Evolutionary conservation across 768 basidiomycete genomes (phyloP).

Genomic region (Rhodotorula kratochvilovae): DNA sequence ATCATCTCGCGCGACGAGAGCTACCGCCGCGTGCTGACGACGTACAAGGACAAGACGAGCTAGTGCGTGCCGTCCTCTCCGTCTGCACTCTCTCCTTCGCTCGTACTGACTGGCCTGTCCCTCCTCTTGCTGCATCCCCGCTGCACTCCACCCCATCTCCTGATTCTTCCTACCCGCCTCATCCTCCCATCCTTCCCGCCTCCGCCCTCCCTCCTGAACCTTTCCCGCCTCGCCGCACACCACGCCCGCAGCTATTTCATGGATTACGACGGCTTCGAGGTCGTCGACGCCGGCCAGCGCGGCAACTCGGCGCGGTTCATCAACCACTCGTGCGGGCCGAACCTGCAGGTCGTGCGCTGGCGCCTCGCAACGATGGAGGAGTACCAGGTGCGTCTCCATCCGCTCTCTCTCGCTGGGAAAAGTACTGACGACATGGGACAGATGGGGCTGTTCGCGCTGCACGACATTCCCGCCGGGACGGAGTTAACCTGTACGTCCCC

Average conservation of each 20-base stretch:
- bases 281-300: slow-evolving; percentile 32
- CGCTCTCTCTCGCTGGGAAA: no score
- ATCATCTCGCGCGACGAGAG: slow-evolving; percentile 37
- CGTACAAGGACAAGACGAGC: slow-evolving; percentile 17
- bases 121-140: background rate
- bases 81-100: background rate
- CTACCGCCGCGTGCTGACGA: slow-evolving; percentile 26
- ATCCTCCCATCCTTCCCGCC: background rate
- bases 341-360: slow-evolving; percentile 33
- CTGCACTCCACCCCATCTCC: background rate
- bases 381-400: slow-evolving; percentile 17
- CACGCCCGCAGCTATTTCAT: slow-evolving; percentile 25
- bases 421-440: background rate
- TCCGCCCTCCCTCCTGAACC: background rate
- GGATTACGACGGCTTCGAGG: slow-evolving; percentile 35
- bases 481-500: slow-evolving; percentile 29
- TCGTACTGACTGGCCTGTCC: no score
- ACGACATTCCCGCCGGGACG: slow-evolving; percentile 28
- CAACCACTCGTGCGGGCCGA: slow-evolving; percentile 39
- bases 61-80: slow-evolving; percentile 12
- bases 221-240: background rate
- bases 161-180: no score
- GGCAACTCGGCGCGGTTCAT: slow-evolving; percentile 36
- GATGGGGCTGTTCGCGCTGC: slow-evolving; percentile 33
- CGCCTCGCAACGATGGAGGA: slow-evolving; percentile 28